Evolutionary conservation across 129 eudicot species (phyloP).

Genomic region (Heracleum sosnowskyi): DNA sequence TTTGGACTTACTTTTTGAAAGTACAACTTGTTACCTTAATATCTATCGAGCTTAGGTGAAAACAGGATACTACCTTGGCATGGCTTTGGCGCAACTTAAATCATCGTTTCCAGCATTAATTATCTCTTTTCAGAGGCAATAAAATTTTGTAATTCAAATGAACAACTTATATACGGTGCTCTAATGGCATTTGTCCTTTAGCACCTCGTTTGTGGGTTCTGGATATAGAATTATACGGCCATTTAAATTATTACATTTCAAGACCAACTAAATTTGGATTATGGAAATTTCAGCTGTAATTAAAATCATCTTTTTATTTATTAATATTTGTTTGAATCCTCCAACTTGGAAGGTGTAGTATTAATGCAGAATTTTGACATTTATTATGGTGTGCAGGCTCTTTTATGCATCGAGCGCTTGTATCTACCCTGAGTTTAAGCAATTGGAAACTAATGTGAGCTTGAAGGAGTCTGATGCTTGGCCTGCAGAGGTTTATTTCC

Average conservation of each 20-base stretch:
- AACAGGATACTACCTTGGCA: background rate
- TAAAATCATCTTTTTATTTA: background rate
- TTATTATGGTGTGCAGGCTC: constrained; percentile 41
- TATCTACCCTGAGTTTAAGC: constrained; percentile 95
- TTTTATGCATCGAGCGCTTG: constrained; percentile 99
- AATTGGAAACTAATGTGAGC: constrained; percentile 96
- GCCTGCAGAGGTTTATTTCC: constrained; percentile 84
- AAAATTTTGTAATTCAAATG: background rate
- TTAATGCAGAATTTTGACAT: constrained; percentile 11
- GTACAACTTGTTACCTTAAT: background rate
- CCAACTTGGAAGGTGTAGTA: background rate
- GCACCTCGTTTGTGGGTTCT: background rate
- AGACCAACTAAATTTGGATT: background rate
- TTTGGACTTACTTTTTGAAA: background rate
- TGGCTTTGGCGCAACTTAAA: background rate
- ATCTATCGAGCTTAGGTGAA: background rate
- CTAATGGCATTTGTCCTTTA: background rate
- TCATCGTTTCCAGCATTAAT: background rate
- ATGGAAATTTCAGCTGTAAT: background rate
- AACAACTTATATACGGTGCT: background rate
- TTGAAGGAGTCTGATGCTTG: constrained; percentile 96
- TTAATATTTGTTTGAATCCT: background rate
- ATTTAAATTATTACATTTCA: background rate
- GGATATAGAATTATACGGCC: background rate
- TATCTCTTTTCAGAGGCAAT: background rate